These are phyloP conservation scores for Ganoderma multipileum DNA, from an alignment of 1,284 basidiomycete genomes.

Conservation along the genomic window DNA sequence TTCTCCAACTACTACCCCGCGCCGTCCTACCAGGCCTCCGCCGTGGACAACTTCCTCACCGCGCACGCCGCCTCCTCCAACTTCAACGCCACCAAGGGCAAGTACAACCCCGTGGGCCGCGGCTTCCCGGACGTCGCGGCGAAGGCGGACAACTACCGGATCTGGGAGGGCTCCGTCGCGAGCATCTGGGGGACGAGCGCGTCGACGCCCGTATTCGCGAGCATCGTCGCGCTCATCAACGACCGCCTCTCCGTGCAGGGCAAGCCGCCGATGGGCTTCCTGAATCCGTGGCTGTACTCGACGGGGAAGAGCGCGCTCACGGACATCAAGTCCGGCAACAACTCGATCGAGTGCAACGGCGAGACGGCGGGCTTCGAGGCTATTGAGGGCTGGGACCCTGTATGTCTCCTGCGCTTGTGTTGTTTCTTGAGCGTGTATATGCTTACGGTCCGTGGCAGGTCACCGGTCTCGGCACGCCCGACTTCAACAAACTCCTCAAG, in stretches of 20 bases:
- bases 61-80: constrained; percentile 37
- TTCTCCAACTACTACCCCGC: constrained; percentile 56
- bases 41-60: constrained; percentile 40
- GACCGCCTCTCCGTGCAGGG: constrained; percentile 51
- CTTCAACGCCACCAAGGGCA: constrained; percentile 33
- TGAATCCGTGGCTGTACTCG: constrained; percentile 52
- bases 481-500: constrained; percentile 26
- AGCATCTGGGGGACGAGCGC: constrained; percentile 56
- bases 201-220: constrained; percentile 59
- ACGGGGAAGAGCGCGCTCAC: constrained; percentile 28
- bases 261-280: constrained; percentile 50
- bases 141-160: constrained; percentile 37
- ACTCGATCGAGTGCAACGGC: constrained; percentile 38
- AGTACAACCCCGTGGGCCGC: constrained; percentile 39
- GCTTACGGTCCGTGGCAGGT: constrained; percentile 11
- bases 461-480: constrained; percentile 29
- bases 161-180: constrained; percentile 40
- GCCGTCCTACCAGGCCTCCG: constrained; percentile 45
- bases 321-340: constrained; percentile 34
- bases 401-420: constrained; percentile 32
- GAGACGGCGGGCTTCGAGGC: constrained; percentile 48
- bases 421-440: background rate
- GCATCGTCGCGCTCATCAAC: constrained; percentile 62
- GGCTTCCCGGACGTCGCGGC: constrained; percentile 43
- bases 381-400: constrained; percentile 49